phyloP scores from a whole-genome alignment of 495 filamentous ascomycete genomes.

The Penicillium parvum region DNA sequence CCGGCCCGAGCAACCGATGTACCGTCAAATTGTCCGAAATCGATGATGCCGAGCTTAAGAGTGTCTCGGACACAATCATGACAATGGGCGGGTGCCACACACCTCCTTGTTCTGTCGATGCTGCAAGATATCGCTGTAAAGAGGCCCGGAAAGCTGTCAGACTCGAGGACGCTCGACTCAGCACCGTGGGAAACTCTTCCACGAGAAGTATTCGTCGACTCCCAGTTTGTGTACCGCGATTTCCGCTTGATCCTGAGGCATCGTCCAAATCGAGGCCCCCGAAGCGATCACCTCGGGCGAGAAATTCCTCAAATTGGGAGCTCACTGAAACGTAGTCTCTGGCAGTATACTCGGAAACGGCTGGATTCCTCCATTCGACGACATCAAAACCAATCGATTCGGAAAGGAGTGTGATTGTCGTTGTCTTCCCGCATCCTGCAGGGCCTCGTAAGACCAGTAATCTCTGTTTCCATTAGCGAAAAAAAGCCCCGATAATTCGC shows the following conservation, averaged over 20 bases:
- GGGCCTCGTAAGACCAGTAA: constrained; percentile 82
- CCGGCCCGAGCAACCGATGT: constrained; percentile 79
- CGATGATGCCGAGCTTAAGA: constrained; percentile 68
- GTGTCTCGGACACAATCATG: constrained; percentile 85
- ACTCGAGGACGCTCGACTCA: constrained; percentile 60
- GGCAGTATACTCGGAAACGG: constrained; percentile 49
- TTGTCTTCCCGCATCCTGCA: constrained; percentile 92
- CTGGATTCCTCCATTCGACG: constrained; percentile 87
- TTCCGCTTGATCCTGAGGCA: background rate
- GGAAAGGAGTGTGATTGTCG: constrained; percentile 72
- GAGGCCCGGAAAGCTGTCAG: constrained; percentile 71
- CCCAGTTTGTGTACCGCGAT: constrained; percentile 12
- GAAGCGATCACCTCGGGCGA: constrained; percentile 73
- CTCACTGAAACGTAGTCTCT: constrained; percentile 61
- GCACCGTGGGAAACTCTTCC: constrained; percentile 91
- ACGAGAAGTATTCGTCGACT: constrained; percentile 64
- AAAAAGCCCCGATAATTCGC: background rate
- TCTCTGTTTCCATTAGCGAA: constrained; percentile 47
- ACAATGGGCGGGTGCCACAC: constrained; percentile 64
- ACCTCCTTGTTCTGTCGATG: constrained; percentile 24
- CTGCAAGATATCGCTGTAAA: constrained; percentile 67
- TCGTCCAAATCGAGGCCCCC: constrained; percentile 60
- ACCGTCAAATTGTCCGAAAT: constrained; percentile 84
- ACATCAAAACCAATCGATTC: constrained; percentile 66
- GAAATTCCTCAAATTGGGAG: constrained; percentile 85